Evolutionary conservation across 2,329 filamentous ascomycete species (phyloP).

Genomic region (Fusarium floridanum): DNA sequence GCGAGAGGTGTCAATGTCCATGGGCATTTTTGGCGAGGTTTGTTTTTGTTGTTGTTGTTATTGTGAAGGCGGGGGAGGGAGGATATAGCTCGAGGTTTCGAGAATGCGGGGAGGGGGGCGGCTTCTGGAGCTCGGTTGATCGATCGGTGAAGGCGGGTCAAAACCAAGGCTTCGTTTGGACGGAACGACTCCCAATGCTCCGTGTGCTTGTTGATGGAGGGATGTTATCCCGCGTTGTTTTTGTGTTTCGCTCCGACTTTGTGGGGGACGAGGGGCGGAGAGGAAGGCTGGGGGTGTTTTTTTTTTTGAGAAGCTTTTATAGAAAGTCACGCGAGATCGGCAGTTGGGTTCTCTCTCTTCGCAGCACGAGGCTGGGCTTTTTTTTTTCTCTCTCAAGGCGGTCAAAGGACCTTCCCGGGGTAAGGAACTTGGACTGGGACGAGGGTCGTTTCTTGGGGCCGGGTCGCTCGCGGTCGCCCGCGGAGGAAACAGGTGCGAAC

Average conservation of each 20-base stretch:
- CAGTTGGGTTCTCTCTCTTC: slow-evolving; percentile 21
- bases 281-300: background rate
- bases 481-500: background rate
- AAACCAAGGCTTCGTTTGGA: slow-evolving; percentile 21
- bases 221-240: background rate
- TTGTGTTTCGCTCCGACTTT: slow-evolving; percentile 7
- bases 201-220: background rate
- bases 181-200: slow-evolving; percentile 18
- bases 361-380: slow-evolving; percentile 38
- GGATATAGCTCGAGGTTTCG: slow-evolving; percentile 24
- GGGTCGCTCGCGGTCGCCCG: slow-evolving; percentile 10
- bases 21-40: slow-evolving; percentile 41
- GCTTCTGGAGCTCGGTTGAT: slow-evolving; percentile 36
- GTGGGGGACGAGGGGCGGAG: slow-evolving; percentile 1
- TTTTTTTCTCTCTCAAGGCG: slow-evolving; percentile 25
- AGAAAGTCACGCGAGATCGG: slow-evolving; percentile 43
- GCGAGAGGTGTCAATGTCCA: slow-evolving; percentile 81
- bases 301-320: slow-evolving; percentile 18
- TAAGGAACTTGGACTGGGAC: slow-evolving; percentile 36
- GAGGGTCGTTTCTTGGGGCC: slow-evolving; percentile 33
- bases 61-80: slow-evolving; percentile 5
- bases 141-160: slow-evolving; percentile 36
- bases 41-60: slow-evolving; percentile 12
- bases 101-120: slow-evolving; percentile 36
- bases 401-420: slow-evolving; percentile 47